Conservation (phyloP, 2,329 filamentous ascomycete species). For the Ophiocordyceps camponoti-floridani region DNA sequence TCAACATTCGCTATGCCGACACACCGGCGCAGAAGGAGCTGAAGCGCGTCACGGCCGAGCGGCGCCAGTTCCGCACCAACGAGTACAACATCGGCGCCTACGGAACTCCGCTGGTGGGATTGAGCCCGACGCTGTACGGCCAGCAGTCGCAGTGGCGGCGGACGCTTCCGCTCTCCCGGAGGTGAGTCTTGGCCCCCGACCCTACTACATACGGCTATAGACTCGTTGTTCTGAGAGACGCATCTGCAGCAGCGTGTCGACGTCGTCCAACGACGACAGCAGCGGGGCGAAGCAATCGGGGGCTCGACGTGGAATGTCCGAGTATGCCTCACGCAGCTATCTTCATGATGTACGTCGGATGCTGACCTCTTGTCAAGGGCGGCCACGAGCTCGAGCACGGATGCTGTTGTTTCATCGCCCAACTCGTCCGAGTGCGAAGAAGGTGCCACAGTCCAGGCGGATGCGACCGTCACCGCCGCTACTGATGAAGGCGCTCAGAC, state of each 20-base stretch:
- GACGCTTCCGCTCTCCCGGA: conserved; percentile 11
- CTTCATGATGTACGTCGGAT: conserved; percentile 7
- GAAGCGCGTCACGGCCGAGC: conserved; percentile 89
- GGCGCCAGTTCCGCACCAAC: conserved; percentile 86
- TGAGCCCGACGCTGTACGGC: conserved; percentile 21
- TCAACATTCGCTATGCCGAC: conserved; percentile 93
- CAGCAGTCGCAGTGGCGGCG: conserved; percentile 20
- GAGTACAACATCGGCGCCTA: conserved; percentile 74
- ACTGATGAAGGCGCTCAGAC: conserved; percentile 23
- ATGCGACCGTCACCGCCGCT: conserved; percentile 23
- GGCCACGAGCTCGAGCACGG: conserved; percentile 20
- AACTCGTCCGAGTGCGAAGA: conserved; percentile 32
- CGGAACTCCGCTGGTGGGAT: conserved; percentile 41
- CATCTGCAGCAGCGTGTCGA: conserved; percentile 8
- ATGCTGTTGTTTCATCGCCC: conserved; percentile 19
- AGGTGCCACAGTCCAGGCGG: conserved; percentile 34
- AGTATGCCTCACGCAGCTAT: conserved; percentile 15
- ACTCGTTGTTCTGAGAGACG: background rate
- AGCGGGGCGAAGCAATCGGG: conserved; percentile 12
- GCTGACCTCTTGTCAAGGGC: conserved; percentile 17
- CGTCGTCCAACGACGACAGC: conserved; percentile 12
- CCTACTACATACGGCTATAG: background rate
- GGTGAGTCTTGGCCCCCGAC: conserved; percentile 8
- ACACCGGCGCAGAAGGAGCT: conserved; percentile 92
- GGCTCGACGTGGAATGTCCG: conserved; percentile 15